Base-by-base conservation (phyloP, 306 rosid species). In the Castanea crenata region DNA sequence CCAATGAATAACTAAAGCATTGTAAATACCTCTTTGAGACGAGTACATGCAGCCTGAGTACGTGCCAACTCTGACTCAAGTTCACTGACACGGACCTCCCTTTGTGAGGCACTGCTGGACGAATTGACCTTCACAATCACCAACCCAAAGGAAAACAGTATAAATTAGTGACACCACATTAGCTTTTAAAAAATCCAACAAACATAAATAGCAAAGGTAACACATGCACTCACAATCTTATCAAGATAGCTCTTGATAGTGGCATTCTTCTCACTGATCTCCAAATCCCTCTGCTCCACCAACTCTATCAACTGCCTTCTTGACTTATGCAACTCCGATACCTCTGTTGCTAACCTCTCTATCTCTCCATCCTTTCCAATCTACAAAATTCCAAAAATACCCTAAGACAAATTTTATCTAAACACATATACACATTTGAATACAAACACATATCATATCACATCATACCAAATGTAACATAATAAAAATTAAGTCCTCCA, bases 281-380 rank as follows among this genome's bases (percentile, higher is more conserved):
- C 94, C 65, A 81, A 81, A 87, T 91, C 91, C 85, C 88, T 95
- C 27, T 84, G 93, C 79, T 87, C 92, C 65, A 90, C 83, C 82
- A 91, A 70, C 82, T 88, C 93, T 74, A 93, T 77, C 79, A 95
- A 83, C 91, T 93, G 92, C 87, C 98, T 86, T 80, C 89, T 93
- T 6, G 99, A 90, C 84, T 89, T 95, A 74, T 89, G 99, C 79
- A 93, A 83, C 79, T 95, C 98, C 0, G 78, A 80, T 5, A 89
- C 89, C 83, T 95, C 99, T 5, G 88, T 80, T 76, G 74, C 89
- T 73, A 93, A 67, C 90, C 92, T 89, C 90, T 92, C 99, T 63
- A 89, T 83, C 85, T 95, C 96, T 80, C 90, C 89, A 76, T 93
- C 97, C 86, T 90, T 95, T 82, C 84, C 94, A 85, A 93, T 91